Conservation (phyloP, 169 alveolate species). For the Eimeria nieschulzi region DNA sequence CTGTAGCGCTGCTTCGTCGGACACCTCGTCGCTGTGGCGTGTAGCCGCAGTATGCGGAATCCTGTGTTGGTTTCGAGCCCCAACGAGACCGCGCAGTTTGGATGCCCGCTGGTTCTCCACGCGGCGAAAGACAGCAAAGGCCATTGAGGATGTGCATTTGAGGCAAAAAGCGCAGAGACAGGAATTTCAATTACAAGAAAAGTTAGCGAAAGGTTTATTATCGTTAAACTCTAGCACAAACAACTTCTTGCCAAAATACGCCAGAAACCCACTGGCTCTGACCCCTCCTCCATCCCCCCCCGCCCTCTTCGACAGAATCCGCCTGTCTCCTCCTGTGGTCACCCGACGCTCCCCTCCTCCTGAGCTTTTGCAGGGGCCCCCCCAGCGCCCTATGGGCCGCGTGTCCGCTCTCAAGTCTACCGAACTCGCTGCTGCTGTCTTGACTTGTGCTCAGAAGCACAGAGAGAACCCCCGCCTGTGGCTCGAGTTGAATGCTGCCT, state of each 20-base stretch:
- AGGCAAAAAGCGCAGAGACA: conserved; percentile 7
- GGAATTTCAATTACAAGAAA: not conserved
- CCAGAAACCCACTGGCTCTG: not conserved
- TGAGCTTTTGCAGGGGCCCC: not conserved
- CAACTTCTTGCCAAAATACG: not conserved
- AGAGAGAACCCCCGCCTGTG: not conserved
- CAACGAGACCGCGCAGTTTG: not conserved
- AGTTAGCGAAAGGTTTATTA: not conserved
- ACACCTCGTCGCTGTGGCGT: too few species aligned
- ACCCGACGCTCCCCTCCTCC: not conserved
- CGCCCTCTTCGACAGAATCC: not conserved
- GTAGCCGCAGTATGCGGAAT: too few species aligned
- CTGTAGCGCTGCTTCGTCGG: too few species aligned
- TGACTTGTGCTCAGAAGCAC: not conserved
- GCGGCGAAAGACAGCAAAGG: conserved; percentile 27
- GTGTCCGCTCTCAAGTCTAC: conserved; percentile 2
- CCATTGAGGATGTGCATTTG: not conserved
- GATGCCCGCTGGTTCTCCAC: conserved; percentile 7
- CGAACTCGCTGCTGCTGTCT: not conserved
- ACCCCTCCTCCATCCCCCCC: conserved; percentile 1
- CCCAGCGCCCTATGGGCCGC: conserved; percentile 18
- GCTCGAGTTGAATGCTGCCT: conserved; percentile 32
- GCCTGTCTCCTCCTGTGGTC: not conserved
- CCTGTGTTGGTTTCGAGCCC: too few species aligned
- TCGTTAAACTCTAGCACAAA: not conserved